Percentiles rank a stretch among this genome's conserved stretches.
Evolutionary conservation across 768 basidiomycete species (phyloP).

Genomic region (Punctularia strigosozonata): DNA sequence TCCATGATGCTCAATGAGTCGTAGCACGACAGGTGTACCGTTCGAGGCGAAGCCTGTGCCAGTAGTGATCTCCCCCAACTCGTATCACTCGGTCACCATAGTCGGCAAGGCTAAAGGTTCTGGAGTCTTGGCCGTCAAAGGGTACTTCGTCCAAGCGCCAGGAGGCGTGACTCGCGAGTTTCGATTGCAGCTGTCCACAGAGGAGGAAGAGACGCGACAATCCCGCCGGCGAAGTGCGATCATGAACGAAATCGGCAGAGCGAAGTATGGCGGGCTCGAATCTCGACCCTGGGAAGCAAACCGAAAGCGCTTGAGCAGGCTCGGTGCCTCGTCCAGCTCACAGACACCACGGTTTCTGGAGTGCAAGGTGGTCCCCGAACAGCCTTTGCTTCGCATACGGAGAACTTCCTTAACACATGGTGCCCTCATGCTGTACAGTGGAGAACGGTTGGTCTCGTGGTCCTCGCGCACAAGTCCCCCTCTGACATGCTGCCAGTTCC

Average conservation of each 20-base stretch:
- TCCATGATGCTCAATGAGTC: not conserved
- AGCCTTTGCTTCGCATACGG: constrained; percentile 79
- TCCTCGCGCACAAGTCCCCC: not conserved
- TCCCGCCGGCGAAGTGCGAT: constrained; percentile 45
- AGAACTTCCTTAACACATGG: constrained; percentile 87
- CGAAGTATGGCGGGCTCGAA: constrained; percentile 66
- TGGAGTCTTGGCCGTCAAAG: constrained; percentile 63
- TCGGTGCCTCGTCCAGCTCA: constrained; percentile 15
- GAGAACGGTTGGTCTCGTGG: constrained; percentile 59
- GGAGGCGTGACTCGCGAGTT: constrained; percentile 66
- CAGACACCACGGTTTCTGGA: constrained; percentile 49
- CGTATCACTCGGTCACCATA: constrained; percentile 63
- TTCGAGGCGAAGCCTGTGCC: constrained; percentile 58
- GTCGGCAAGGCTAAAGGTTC: constrained; percentile 51
- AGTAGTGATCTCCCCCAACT: constrained; percentile 60
- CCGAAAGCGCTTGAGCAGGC: constrained; percentile 26
- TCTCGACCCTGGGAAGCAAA: constrained; percentile 50
- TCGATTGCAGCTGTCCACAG: constrained; percentile 59
- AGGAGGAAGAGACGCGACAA: constrained; percentile 55
- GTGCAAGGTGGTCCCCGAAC: constrained; percentile 75
- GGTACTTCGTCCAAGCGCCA: constrained; percentile 67
- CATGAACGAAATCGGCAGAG: constrained; percentile 54
- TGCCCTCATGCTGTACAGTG: constrained; percentile 90
- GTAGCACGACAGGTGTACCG: constrained; percentile 70
- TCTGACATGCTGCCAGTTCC: constrained; percentile 38